A percentile compares a stretch with the other conserved stretches of the same genome.
phyloP scores from a whole-genome alignment of 208 protist genomes.

The Crithidia bombi region DNA sequence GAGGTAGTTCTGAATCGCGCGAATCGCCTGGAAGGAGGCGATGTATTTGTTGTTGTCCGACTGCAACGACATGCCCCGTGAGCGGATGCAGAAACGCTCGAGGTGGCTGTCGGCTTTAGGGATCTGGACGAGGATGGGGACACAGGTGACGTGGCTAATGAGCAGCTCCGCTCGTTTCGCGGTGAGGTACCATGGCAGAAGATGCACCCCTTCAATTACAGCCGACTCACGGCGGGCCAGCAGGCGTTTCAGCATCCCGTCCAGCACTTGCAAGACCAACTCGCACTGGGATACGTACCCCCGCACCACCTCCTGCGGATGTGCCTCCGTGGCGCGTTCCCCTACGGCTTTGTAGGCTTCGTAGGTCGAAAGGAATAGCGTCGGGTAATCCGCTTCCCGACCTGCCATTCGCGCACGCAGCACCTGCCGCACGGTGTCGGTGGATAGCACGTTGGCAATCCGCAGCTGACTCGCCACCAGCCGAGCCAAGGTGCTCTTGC shows the following conservation, averaged over 20 bases:
- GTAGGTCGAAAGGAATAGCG: slow-evolving; percentile 73
- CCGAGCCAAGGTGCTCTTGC: slow-evolving; percentile 90
- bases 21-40: slow-evolving; percentile 84
- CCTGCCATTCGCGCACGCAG: slow-evolving; percentile 49
- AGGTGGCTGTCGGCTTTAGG: slow-evolving; percentile 84
- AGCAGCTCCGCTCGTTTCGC: slow-evolving; percentile 41
- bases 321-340: neutral
- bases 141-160: slow-evolving; percentile 41
- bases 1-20: slow-evolving; percentile 84
- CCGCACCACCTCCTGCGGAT: slow-evolving; percentile 5
- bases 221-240: slow-evolving; percentile 40
- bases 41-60: slow-evolving; percentile 89
- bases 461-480: slow-evolving; percentile 83
- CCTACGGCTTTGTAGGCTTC: slow-evolving; percentile 39
- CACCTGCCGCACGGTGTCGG: slow-evolving; percentile 91
- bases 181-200: slow-evolving; percentile 47
- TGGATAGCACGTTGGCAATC: slow-evolving; percentile 88
- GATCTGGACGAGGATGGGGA: slow-evolving; percentile 78
- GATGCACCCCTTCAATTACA: slow-evolving; percentile 70
- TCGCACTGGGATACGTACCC: slow-evolving; percentile 31
- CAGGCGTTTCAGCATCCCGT: slow-evolving; percentile 19
- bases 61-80: slow-evolving; percentile 91
- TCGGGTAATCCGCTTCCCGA: slow-evolving; percentile 35
- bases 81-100: slow-evolving; percentile 88
- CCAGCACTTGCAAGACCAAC: slow-evolving; percentile 13